Percentiles rank a stretch among this genome's conserved stretches.
Evolutionary conservation across 2,329 filamentous ascomycete species (phyloP).

Genomic region (Thermochaetoides dissita): DNA sequence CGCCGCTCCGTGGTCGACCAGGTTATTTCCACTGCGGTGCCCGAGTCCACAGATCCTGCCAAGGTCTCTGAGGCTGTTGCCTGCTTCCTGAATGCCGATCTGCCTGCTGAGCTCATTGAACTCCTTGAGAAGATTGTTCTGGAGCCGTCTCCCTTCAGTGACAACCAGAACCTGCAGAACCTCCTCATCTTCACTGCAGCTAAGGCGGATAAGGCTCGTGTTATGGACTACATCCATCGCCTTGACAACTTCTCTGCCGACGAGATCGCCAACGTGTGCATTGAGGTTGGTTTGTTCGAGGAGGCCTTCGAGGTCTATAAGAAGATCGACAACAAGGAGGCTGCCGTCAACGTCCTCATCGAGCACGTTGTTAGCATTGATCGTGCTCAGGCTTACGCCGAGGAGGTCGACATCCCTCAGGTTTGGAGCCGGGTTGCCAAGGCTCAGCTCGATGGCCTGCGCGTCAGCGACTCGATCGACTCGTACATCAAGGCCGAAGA

Average conservation of each 20-base stretch:
- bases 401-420: conserved; percentile 82
- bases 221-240: conserved; percentile 93
- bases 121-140: conserved; percentile 97
- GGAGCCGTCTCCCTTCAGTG: conserved; percentile 97
- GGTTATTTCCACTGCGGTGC: conserved; percentile 88
- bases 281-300: conserved; percentile 87
- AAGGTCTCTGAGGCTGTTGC: conserved; percentile 92
- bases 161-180: conserved; percentile 94
- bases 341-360: conserved; percentile 81
- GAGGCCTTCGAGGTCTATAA: conserved; percentile 98
- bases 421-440: conserved; percentile 99
- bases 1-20: conserved; percentile 89
- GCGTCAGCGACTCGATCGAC: conserved; percentile 82
- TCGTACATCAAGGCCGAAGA: conserved; percentile 95
- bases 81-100: conserved; percentile 78
- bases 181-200: conserved; percentile 90
- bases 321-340: conserved; percentile 81
- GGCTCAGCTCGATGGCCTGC: conserved; percentile 89
- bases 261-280: conserved; percentile 84
- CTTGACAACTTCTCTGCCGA: conserved; percentile 80
- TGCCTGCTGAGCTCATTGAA: conserved; percentile 90
- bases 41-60: conserved; percentile 80
- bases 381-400: conserved; percentile 86
- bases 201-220: conserved; percentile 86
- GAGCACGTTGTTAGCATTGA: conserved; percentile 98